A percentile compares a stretch with the other conserved stretches of the same genome.
These are phyloP conservation scores for Mycena amicta DNA, from an alignment of 768 basidiomycete species.

Conservation along the genomic window DNA sequence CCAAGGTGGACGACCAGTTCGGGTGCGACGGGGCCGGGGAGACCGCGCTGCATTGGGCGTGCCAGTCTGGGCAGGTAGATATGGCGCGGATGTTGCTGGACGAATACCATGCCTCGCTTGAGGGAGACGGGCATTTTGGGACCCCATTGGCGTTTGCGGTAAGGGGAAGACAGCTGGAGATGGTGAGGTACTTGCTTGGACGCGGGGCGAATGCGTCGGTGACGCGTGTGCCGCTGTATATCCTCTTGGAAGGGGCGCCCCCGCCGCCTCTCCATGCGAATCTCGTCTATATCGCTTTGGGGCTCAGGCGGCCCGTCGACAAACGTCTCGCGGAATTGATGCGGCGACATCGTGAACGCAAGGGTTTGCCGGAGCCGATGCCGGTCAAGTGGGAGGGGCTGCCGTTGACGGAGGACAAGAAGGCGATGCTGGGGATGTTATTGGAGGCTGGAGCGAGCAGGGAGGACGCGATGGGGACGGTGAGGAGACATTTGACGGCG, in stretches of 20 bases:
- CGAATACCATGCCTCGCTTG: neutral
- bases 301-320: neutral
- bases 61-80: neutral
- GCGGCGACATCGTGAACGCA: neutral
- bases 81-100: slow-evolving; percentile 5
- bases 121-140: neutral
- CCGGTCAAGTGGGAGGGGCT: slow-evolving; percentile 6
- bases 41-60: slow-evolving; percentile 1
- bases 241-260: neutral
- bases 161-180: neutral
- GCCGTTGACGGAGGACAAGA: slow-evolving; percentile 1
- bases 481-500: slow-evolving; percentile 34
- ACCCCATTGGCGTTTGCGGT: slow-evolving; percentile 7
- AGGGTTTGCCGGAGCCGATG: neutral
- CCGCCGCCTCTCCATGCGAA: neutral
- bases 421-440: slow-evolving; percentile 6
- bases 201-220: slow-evolving; percentile 2
- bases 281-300: slow-evolving; percentile 3
- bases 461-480: slow-evolving; percentile 12
- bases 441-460: slow-evolving; percentile 7
- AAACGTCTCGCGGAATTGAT: neutral
- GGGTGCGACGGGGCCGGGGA: neutral
- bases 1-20: neutral
- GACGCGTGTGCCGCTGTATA: neutral
- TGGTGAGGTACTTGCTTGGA: neutral